Evolutionary conservation across 331 rosid genomes (phyloP).

Genomic region (Telfairia occidentalis): DNA sequence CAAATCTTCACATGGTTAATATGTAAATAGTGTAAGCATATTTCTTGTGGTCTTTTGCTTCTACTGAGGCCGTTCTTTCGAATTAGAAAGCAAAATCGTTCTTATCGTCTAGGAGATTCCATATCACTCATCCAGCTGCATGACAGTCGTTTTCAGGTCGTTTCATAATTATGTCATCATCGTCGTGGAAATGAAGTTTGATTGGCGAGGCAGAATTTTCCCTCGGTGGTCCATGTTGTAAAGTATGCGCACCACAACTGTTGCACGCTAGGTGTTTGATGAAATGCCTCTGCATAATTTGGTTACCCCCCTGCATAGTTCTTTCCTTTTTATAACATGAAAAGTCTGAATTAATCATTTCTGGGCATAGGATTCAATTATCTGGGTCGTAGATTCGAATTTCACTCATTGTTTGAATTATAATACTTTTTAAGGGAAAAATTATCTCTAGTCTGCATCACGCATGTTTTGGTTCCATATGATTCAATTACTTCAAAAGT

Average conservation of each 20-base stretch:
- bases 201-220: not conserved
- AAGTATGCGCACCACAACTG: slow-evolving; percentile 7
- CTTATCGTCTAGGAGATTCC: slow-evolving; percentile 7
- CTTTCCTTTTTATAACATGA: not conserved
- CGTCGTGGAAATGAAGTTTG: slow-evolving; percentile 3
- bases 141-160: slow-evolving; percentile 13
- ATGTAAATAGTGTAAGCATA: not conserved
- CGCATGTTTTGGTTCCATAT: not conserved
- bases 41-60: not conserved
- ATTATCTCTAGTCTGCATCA: not conserved
- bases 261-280: slow-evolving; percentile 14
- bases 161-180: not conserved
- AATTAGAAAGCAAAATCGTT: slow-evolving; percentile 1
- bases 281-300: slow-evolving; percentile 8
- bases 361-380: not conserved
- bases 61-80: not conserved
- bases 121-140: not conserved
- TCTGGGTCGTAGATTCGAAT: not conserved
- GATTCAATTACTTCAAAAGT: not conserved
- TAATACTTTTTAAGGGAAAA: not conserved
- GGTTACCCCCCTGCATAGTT: not conserved
- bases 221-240: slow-evolving; percentile 11
- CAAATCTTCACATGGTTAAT: not conserved
- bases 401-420: not conserved
- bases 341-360: not conserved